Conservation (phyloP, 768 basidiomycete species). For the Cyclocybe cylindracea region DNA sequence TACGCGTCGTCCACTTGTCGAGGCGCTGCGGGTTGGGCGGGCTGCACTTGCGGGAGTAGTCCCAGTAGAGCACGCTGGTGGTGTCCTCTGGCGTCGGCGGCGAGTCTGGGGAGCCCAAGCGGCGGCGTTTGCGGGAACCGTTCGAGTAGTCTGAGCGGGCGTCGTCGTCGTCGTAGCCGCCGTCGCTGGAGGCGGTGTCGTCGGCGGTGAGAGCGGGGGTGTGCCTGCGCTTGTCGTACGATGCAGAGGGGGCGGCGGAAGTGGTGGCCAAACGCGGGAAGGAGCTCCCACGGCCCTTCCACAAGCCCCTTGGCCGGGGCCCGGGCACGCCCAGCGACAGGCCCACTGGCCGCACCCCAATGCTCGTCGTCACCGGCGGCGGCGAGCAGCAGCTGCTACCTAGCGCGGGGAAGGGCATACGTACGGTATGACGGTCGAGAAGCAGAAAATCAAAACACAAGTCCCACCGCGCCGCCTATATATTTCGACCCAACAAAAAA, state of each 20-base stretch:
- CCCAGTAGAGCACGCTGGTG: constrained; percentile 29
- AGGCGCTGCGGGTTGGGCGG: constrained; percentile 24
- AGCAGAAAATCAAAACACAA: no score
- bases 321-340: constrained; percentile 4
- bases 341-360: constrained; percentile 3
- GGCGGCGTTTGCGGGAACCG: constrained; percentile 5
- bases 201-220: constrained; percentile 4
- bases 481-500: no score
- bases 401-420: no score
- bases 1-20: constrained; percentile 31
- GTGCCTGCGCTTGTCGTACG: background rate
- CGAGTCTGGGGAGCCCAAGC: constrained; percentile 1
- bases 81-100: constrained; percentile 20
- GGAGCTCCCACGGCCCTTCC: constrained; percentile 44
- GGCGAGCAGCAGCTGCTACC: constrained; percentile 6
- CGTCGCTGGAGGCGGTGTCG: constrained; percentile 7
- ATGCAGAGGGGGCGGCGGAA: background rate
- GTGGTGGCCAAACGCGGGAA: constrained; percentile 21
- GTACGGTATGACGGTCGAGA: no score
- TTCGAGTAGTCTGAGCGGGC: constrained; percentile 15
- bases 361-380: constrained; percentile 14
- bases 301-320: constrained; percentile 41
- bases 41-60: constrained; percentile 33
- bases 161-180: constrained; percentile 23
- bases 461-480: no score